A percentile compares a stretch with the other conserved stretches of the same genome.
phyloP scores from a whole-genome alignment of 495 filamentous ascomycete species.

The Neurospora sp. region DNA sequence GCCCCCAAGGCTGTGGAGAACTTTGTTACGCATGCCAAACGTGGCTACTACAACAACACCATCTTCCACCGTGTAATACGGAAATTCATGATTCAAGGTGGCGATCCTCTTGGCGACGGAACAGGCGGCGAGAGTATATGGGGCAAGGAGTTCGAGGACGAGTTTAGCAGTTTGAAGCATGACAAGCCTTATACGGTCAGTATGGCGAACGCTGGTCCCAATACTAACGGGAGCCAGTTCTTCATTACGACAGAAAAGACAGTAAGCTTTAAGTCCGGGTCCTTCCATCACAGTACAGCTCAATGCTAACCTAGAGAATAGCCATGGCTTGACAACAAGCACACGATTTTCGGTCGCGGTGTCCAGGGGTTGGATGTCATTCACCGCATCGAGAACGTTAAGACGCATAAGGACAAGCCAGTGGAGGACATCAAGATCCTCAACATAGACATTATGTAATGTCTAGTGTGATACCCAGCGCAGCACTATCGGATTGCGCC shows the following conservation, averaged over 20 bases:
- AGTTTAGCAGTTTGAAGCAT: slow-evolving; percentile 83
- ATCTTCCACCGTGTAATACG: slow-evolving; percentile 96
- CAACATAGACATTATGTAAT: slow-evolving; percentile 52
- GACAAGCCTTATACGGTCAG: slow-evolving; percentile 93
- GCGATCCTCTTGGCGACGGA: slow-evolving; percentile 89
- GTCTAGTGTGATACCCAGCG: background rate
- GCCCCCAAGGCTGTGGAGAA: slow-evolving; percentile 98
- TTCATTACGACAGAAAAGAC: slow-evolving; percentile 98
- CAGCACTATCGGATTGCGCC: background rate
- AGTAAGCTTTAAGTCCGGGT: slow-evolving; percentile 26
- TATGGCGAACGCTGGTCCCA: slow-evolving; percentile 95
- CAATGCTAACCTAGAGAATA: slow-evolving; percentile 14
- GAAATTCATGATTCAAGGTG: slow-evolving; percentile 97
- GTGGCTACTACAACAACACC: slow-evolving; percentile 91
- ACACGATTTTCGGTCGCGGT: slow-evolving; percentile 90
- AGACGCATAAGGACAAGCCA: slow-evolving; percentile 90
- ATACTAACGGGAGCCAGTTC: slow-evolving; percentile 75
- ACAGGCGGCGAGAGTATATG: slow-evolving; percentile 96
- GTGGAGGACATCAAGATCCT: slow-evolving; percentile 97
- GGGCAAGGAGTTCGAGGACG: slow-evolving; percentile 91
- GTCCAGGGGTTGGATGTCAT: slow-evolving; percentile 89
- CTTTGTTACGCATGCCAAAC: slow-evolving; percentile 82
- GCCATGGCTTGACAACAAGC: slow-evolving; percentile 92
- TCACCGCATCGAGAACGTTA: slow-evolving; percentile 88
- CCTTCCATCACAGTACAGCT: background rate